Evolutionary conservation across 345 rosid genomes (phyloP).

Genomic region (Syzygium aqueum): DNA sequence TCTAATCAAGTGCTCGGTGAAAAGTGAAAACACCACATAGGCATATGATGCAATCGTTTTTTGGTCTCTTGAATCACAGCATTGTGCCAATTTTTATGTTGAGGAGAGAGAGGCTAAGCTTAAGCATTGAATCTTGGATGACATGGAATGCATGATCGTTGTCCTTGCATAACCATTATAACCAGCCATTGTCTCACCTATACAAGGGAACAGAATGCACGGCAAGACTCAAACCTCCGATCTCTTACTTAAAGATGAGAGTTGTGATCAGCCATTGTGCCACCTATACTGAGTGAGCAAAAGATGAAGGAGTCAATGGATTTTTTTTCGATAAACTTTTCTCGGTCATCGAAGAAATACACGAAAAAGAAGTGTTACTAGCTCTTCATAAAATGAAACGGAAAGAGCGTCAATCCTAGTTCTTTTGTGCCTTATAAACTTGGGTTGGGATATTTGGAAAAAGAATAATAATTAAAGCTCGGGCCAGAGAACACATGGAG

Average conservation of each 20-base stretch:
- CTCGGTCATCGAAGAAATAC: background rate
- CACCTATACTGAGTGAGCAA: background rate
- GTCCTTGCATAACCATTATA: background rate
- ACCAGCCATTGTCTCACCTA: background rate
- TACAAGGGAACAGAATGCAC: background rate
- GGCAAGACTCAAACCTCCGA: accelerated
- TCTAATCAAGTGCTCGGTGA: background rate
- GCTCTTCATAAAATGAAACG: background rate
- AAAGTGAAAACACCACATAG: background rate
- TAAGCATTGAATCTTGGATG: background rate
- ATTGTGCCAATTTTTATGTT: background rate
- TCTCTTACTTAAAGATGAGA: background rate
- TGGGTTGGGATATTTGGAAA: background rate
- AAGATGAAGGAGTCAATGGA: background rate
- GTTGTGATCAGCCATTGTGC: background rate
- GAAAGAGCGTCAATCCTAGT: background rate
- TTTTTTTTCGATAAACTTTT: background rate
- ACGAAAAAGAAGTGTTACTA: background rate
- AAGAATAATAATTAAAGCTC: accelerated
- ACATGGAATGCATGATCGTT: background rate
- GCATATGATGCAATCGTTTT: accelerated
- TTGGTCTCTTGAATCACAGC: background rate
- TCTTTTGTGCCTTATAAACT: background rate
- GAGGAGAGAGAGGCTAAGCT: background rate
- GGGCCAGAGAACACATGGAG: background rate